Base-by-base conservation (phyloP, 352 stramenopile genomes). In the Globisporangium yorkense region DNA sequence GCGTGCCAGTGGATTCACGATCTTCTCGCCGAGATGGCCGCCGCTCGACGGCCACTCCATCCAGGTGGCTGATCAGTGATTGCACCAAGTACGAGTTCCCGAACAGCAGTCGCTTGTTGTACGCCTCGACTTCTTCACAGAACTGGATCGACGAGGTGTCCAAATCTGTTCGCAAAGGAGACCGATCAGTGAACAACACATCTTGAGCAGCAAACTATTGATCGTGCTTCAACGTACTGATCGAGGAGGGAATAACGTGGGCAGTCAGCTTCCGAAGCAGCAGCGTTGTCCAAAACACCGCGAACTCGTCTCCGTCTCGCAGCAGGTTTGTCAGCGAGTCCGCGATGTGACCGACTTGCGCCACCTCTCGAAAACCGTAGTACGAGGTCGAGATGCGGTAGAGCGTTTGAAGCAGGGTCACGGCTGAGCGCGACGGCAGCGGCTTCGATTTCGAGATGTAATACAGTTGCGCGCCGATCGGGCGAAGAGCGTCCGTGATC, bases 311-410 rank as follows among this genome's bases (percentile, higher is more conserved):
- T n/a, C 84, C 84, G 54, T 84, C 81, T 29, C 74, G 62, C 20
- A 97, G 60, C 29, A 94, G 61, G 29, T 92, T 88, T 0, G 78
- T 82, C 24, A 96, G 71, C 15, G 84, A 81, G 33, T 96, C 81
- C 1, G 86, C 74, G 15, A 97, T 75, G 46, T 94, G 81, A 3
- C 68, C 72, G 49, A 81, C 75, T 58, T 94, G 76, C 2, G 83
- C 75, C 50, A 97, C 75, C 57, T 94, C 83, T 16, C 80, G 85
- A 45, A 94, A 96, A 2, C 87, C 87, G 58, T 94, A 88, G 39
- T 83, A 93, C 6, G 85, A 95, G 1, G 87, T 85, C 21, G 89
- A 77, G 33, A 97, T 94, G 27, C 85, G 84, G 48, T 83, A 96
- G 7, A 97, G 40, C 6, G 84, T 82, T 55, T 97, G 86, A 3